Evolutionary conservation across 2,329 filamentous ascomycete species (phyloP).

Genomic region (Fusarium mexicanum): DNA sequence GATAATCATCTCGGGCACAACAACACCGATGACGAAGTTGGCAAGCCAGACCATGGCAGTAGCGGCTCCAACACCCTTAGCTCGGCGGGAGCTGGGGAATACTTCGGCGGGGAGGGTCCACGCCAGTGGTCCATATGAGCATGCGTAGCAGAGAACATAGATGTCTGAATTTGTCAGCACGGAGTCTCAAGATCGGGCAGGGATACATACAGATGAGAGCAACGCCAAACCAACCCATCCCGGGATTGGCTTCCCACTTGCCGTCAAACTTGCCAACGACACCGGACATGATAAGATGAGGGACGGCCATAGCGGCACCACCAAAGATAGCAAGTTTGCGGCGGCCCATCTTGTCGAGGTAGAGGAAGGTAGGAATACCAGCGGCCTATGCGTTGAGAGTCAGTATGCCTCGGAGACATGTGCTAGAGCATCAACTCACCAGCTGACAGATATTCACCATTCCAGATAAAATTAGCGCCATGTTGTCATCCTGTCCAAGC

Average conservation of each 20-base stretch:
- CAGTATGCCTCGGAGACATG: fast-evolving
- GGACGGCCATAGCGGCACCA: conserved; percentile 26
- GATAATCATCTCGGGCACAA: conserved; percentile 63
- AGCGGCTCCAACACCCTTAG: conserved; percentile 49
- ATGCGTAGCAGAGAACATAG: conserved; percentile 43
- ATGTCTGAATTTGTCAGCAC: background rate
- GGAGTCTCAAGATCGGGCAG: too few relatives aligned
- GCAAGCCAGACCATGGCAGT: conserved; percentile 49
- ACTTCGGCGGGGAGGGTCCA: conserved; percentile 51
- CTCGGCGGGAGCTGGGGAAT: conserved; percentile 47
- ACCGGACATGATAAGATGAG: conserved; percentile 31
- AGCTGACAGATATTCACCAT: conserved; percentile 50
- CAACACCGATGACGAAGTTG: conserved; percentile 55
- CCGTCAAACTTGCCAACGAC: conserved; percentile 22
- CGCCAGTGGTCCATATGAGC: conserved; percentile 46
- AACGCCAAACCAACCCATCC: conserved; percentile 29
- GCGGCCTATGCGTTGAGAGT: background rate
- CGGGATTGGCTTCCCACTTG: conserved; percentile 18
- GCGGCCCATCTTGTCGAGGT: conserved; percentile 46
- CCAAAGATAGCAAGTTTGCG: conserved; percentile 25
- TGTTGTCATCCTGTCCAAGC: conserved; percentile 43
- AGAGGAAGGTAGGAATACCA: conserved; percentile 40
- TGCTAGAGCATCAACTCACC: background rate
- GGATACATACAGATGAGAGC: conserved; percentile 24
- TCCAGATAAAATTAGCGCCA: conserved; percentile 45